Base-by-base conservation (phyloP, 257 asterid species). In the Capsicum rhomboideum region DNA sequence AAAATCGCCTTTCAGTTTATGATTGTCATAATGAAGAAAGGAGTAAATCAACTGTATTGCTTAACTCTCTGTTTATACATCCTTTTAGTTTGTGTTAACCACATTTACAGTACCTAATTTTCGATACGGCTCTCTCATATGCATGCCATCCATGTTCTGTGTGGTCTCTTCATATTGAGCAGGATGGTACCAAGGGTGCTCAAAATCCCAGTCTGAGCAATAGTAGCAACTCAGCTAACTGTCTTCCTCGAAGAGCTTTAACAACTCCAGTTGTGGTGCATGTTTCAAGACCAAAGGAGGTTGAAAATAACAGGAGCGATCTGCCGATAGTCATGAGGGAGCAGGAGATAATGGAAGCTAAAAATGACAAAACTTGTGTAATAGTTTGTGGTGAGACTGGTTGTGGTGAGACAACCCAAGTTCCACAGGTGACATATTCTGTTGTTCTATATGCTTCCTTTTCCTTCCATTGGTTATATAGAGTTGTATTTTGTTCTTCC, bases 321-420 rank as follows among this genome's bases (percentile, higher is more conserved):
- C 96, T 96, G 84, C 99, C 98, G 7, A 93, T 96, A 86, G 95
- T 96, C 83, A 94, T 93, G 98, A 93, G 90, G 98, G 99, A 96
- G 92, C 97, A 93, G 88, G 99, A 96, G 89, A 93, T 94, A 88
- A 96, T 94, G 98, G 99, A 96, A 91, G 97, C 97, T 68, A 90
- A 94, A 66, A 92, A 91, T 78, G 92, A 90, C 83, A 93, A 92
- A 71, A 81, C 72, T 69, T 87, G 93, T 90, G 92, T 94, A 69
- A 94, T 96, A 82, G 89, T 96, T 87, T 94, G 99, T 86, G 99
- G 99, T 83, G 99, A 93, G 87, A 96, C 98, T 82, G 98, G 98
- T 31, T 96, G 99, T 87, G 98, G 99, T 69, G 94, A 96, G 90
- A 96, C 98, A 83, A 96, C 99, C 82, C 99, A 96, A 89, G 98